Evolutionary conservation across 192 early-diverging fungal species (phyloP), one percentile per base, ranked within the genome.

Genomic region (Thoreauomyces humboldtii): DNA sequence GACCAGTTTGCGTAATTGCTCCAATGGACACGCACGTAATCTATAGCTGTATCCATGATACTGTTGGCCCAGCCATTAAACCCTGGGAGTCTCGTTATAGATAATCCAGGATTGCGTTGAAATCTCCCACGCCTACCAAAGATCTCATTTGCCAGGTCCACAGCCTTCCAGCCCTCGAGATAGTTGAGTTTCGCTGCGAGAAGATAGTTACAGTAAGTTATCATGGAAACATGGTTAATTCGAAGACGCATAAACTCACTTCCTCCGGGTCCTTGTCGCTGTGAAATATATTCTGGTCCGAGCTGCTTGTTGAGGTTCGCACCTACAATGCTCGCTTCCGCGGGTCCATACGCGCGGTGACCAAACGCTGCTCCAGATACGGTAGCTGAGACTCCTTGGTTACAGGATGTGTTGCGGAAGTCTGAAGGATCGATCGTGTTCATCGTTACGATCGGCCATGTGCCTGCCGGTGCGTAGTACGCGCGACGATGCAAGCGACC

Each of bases 41-140:
- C 96, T 2, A 94, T 78, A 2, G 78, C 77, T 41, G 87, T 80
- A 47, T 82, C 79, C n/a, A 83, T 73, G 59, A 98, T 86, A 24
- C 73, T 74, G 25, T 85, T 82, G 36, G 81, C 81, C 96, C 96
- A 98, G 9, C 94, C 94, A 65, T 96, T 83, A 71, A 96, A 97
- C 2, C n/a, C n/a, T n/a, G n/a, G n/a, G n/a, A n/a, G n/a, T n/a
- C n/a, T n/a, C n/a, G n/a, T n/a, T n/a, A n/a, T n/a, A n/a, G n/a
- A n/a, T n/a, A n/a, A n/a, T n/a, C n/a, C n/a, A n/a, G n/a, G n/a
- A n/a, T n/a, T n/a, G n/a, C n/a, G n/a, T n/a, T n/a, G n/a, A n/a
- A n/a, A n/a, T n/a, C n/a, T n/a, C n/a, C n/a, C n/a, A n/a, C n/a
- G n/a, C n/a, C n/a, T n/a, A n/a, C 94, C 96, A 81, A 98, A 97